A percentile compares a stretch with the other conserved stretches of the same genome.
phyloP scores from a whole-genome alignment of 495 filamentous ascomycete genomes.

The Penicillium silybi region DNA sequence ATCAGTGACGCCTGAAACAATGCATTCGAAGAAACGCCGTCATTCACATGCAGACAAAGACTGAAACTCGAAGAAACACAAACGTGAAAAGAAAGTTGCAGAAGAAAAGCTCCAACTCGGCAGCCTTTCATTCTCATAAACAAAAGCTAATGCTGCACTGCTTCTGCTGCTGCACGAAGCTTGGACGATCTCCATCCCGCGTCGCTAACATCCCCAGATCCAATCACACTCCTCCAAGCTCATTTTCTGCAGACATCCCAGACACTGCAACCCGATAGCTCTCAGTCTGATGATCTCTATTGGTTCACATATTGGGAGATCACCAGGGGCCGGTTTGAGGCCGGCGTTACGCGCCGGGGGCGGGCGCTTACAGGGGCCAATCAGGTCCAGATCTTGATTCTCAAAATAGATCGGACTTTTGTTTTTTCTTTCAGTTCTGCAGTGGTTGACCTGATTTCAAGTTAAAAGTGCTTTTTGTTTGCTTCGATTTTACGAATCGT shows the following conservation, averaged over 20 bases:
- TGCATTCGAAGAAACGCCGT: conserved; percentile 18
- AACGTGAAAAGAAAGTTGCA: conserved; percentile 2
- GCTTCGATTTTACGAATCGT: too few species aligned
- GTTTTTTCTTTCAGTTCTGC: neutral
- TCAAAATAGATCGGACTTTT: conserved; percentile 3
- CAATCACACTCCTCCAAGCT: conserved; percentile 1
- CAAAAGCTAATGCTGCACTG: neutral
- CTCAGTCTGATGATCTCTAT: conserved; percentile 1
- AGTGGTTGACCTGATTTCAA: neutral
- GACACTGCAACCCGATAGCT: conserved; percentile 8
- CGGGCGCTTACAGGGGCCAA: conserved; percentile 16
- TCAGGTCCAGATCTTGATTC: neutral
- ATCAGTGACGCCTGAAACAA: conserved; percentile 19
- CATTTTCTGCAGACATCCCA: conserved; percentile 13
- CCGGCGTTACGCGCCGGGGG: conserved; percentile 24
- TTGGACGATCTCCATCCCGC: conserved; percentile 1
- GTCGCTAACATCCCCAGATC: neutral
- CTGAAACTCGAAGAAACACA: neutral
- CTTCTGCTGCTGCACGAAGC: conserved; percentile 1
- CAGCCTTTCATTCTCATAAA: neutral
- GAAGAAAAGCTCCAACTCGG: neutral
- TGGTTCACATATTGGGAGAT: conserved; percentile 9
- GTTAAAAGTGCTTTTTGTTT: neutral
- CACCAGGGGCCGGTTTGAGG: conserved; percentile 10
- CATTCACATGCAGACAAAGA: conserved; percentile 10